Evolutionary conservation across 345 rosid genomes (phyloP).

Genomic region (Clausena lansium): DNA sequence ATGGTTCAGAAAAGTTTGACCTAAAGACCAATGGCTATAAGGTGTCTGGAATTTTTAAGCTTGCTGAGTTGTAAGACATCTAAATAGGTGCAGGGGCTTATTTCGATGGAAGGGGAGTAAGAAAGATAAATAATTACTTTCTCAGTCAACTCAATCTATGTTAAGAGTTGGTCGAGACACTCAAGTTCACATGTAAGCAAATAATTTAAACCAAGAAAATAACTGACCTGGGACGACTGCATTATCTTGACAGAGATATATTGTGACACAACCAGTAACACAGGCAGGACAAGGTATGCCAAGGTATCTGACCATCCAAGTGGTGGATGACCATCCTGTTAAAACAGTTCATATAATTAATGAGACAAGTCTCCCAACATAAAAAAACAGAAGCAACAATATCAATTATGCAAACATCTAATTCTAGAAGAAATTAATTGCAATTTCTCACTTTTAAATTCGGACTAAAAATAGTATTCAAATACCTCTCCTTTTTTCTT

Average conservation of each 20-base stretch:
- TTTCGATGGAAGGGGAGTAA: not conserved
- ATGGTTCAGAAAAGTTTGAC: not conserved
- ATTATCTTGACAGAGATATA: conserved; percentile 82
- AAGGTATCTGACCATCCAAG: conserved; percentile 92
- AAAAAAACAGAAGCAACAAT: not conserved
- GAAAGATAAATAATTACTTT: not conserved
- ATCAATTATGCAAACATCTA: not conserved
- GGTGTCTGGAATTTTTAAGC: not conserved
- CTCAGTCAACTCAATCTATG: not conserved
- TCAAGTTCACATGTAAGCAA: not conserved
- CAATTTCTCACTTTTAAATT: not conserved
- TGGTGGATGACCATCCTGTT: conserved; percentile 96
- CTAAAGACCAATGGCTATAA: not conserved
- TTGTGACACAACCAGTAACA: conserved; percentile 68
- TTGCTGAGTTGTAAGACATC: not conserved
- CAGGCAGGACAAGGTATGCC: conserved; percentile 91
- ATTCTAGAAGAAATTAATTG: not conserved
- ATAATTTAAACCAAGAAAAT: not conserved
- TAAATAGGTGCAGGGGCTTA: not conserved
- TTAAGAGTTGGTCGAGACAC: not conserved
- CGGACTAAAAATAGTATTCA: not conserved
- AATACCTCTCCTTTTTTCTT: fast-evolving
- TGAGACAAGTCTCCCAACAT: conserved; percentile 2
- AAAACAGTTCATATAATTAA: conserved; percentile 11
- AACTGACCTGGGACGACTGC: conserved; percentile 81